A percentile compares a stretch with the other conserved stretches of the same genome.
Evolutionary conservation across 345 rosid species (phyloP).

Genomic region (Firmiana major): DNA sequence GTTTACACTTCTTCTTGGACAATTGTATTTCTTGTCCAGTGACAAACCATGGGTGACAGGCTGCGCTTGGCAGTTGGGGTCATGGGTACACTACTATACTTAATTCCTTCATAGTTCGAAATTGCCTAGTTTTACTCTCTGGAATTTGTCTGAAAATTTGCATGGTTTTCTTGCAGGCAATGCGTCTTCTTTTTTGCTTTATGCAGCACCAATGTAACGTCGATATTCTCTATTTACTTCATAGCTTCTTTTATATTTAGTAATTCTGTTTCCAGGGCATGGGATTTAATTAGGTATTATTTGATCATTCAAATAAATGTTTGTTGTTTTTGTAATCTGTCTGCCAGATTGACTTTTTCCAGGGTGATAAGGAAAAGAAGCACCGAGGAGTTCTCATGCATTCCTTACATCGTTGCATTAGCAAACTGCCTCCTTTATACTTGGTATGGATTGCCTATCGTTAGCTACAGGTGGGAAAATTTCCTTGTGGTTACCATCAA

Average conservation of each 20-base stretch:
- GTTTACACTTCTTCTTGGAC: neutral
- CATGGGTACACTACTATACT: constrained; percentile 30
- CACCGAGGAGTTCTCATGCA: constrained; percentile 70
- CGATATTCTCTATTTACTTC: neutral
- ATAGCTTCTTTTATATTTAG: neutral
- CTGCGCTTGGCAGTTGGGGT: constrained; percentile 48
- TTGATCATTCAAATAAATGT: neutral
- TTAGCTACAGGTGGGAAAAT: constrained; percentile 81
- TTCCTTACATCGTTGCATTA: constrained; percentile 69
- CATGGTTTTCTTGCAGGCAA: constrained; percentile 54
- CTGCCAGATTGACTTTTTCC: constrained; percentile 67
- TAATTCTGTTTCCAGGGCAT: neutral
- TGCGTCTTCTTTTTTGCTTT: constrained; percentile 71
- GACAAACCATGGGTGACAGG: constrained; percentile 37
- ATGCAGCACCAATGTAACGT: constrained; percentile 66
- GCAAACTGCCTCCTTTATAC: constrained; percentile 68
- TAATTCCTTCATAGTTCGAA: neutral
- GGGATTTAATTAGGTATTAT: too few relatives aligned
- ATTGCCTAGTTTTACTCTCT: neutral
- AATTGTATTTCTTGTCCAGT: neutral
- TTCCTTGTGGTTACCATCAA: constrained; percentile 68
- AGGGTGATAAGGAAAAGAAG: constrained; percentile 68
- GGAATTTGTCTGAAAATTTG: neutral
- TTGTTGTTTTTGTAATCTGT: neutral
- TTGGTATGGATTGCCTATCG: constrained; percentile 85